Conservation (phyloP, 805 yeast genomes). For the Myxozyma neotropica region DNA sequence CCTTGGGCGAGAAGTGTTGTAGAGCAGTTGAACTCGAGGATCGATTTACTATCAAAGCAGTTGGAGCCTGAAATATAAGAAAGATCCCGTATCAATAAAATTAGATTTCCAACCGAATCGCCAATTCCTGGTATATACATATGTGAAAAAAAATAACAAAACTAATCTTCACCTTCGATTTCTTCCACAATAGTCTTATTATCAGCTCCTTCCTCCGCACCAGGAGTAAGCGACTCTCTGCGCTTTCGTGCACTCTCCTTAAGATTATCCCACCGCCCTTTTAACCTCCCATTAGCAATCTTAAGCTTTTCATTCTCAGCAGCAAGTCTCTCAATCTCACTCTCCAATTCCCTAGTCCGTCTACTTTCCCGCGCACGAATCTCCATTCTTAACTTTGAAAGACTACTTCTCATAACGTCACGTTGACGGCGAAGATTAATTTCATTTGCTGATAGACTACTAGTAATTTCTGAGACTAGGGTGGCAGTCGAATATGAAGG, state of each 20-base stretch:
- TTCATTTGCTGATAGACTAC: constrained; percentile 38
- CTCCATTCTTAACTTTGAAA: constrained; percentile 45
- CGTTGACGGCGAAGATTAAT: constrained; percentile 39
- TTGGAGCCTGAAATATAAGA: too few species aligned
- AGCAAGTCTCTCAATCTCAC: constrained; percentile 44
- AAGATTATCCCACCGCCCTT: constrained; percentile 65
- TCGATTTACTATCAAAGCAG: background rate
- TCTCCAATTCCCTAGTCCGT: constrained; percentile 44
- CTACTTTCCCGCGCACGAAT: constrained; percentile 46
- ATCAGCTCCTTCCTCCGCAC: constrained; percentile 12
- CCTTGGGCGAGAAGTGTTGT: background rate
- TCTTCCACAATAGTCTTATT: background rate
- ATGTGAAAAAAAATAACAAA: too few species aligned
- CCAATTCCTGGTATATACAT: too few species aligned
- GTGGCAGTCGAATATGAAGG: background rate
- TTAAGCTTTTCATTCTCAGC: constrained; percentile 52
- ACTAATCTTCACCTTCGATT: constrained; percentile 3
- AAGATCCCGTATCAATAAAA: too few species aligned
- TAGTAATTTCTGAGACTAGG: constrained; percentile 1
- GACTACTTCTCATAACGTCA: constrained; percentile 39
- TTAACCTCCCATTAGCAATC: constrained; percentile 54
- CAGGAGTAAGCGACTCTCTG: constrained; percentile 35
- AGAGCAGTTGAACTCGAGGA: background rate
- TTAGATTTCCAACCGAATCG: too few species aligned
- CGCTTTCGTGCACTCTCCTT: constrained; percentile 65